phyloP scores from a whole-genome alignment of 2,329 filamentous ascomycete species.

The Emmonsiellopsis sp. region DNA sequence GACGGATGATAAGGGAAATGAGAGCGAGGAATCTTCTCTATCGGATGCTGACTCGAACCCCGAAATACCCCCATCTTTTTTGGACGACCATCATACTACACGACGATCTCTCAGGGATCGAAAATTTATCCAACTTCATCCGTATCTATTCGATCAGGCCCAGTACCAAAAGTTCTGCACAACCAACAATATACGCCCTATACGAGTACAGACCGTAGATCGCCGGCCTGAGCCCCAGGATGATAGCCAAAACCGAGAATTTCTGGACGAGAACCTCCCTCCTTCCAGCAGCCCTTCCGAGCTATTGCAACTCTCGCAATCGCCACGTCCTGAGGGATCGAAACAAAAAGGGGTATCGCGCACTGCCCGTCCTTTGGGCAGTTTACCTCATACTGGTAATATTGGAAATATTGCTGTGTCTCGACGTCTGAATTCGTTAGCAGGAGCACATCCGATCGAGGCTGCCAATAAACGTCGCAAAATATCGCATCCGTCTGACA shows the following conservation, averaged over 20 bases:
- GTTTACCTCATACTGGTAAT: neutral
- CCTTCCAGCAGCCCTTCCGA: conserved; percentile 24
- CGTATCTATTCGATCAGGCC: conserved; percentile 38
- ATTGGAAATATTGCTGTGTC: neutral
- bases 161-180: conserved; percentile 34
- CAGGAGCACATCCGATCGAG: neutral
- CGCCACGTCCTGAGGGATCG: conserved; percentile 13
- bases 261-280: conserved; percentile 22
- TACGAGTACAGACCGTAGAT: conserved; percentile 23
- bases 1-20: conserved; percentile 2
- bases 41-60: conserved; percentile 28
- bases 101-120: conserved; percentile 33
- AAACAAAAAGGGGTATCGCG: neutral
- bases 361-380: neutral
- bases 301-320: conserved; percentile 23
- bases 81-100: conserved; percentile 8
- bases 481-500: conserved; percentile 16
- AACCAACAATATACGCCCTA: conserved; percentile 34
- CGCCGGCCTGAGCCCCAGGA: conserved; percentile 10
- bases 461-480: conserved; percentile 27
- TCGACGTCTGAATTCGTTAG: neutral
- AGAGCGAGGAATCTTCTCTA: conserved; percentile 22
- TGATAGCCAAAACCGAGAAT: conserved; percentile 25
- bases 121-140: conserved; percentile 41
- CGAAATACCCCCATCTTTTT: conserved; percentile 10